A percentile compares a stretch with the other conserved stretches of the same genome.
These are phyloP conservation scores for Cenococcum geophilum DNA, from an alignment of 495 filamentous ascomycete genomes.

Conservation along the genomic window DNA sequence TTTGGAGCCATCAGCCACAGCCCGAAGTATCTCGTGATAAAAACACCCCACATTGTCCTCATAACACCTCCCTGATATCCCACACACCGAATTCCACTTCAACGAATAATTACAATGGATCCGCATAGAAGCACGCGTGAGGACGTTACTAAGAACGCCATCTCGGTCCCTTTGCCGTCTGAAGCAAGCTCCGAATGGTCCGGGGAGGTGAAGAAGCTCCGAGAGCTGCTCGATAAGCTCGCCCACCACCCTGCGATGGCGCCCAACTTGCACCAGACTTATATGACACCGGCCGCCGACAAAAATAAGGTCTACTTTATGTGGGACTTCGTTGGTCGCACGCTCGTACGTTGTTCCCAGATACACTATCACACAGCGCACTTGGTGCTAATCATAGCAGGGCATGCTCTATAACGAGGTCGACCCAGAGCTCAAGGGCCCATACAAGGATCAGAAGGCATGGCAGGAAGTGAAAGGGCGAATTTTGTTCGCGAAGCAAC, in stretches of 20 bases:
- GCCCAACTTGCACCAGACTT: slow-evolving; percentile 35
- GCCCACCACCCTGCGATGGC: slow-evolving; percentile 37
- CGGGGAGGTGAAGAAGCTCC: slow-evolving; percentile 6
- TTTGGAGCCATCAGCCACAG: no score
- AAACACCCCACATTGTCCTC: no score
- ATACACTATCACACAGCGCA: background rate
- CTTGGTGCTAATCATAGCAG: background rate
- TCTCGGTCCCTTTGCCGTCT: slow-evolving; percentile 1
- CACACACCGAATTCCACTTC: no score
- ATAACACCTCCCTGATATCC: no score
- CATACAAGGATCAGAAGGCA: slow-evolving; percentile 4
- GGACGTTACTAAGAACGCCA: slow-evolving; percentile 1
- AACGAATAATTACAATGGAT: background rate
- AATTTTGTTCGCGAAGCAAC: slow-evolving; percentile 3
- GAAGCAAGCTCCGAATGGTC: slow-evolving; percentile 20
- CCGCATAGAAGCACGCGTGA: slow-evolving; percentile 8
- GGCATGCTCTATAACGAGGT: slow-evolving; percentile 14
- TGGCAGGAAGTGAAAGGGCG: slow-evolving; percentile 18
- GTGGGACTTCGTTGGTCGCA: slow-evolving; percentile 39
- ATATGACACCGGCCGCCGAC: slow-evolving; percentile 34
- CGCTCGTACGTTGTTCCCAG: slow-evolving; percentile 7
- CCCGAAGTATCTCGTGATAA: no score
- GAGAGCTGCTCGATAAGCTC: slow-evolving; percentile 30
- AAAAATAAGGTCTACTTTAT: slow-evolving; percentile 40
- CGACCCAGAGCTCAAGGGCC: slow-evolving; percentile 1